A percentile compares a stretch with the other conserved stretches of the same genome.
Conservation (phyloP, 129 eudicot genomes). For the Chrysanthemum seticuspe region DNA sequence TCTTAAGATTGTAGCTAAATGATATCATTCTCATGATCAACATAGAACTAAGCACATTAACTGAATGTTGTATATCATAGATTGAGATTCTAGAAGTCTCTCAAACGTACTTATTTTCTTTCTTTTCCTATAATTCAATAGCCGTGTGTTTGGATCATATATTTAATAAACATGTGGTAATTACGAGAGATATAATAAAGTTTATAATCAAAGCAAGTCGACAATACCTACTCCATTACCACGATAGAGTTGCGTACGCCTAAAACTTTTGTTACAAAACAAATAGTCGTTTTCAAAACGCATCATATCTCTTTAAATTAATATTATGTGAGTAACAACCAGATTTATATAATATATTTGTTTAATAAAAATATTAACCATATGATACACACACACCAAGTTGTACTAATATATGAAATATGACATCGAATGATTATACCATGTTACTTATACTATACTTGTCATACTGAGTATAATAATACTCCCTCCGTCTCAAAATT, state of each 20-base stretch:
- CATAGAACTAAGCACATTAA: not conserved
- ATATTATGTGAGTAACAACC: not conserved
- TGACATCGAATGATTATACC: conserved; percentile 12
- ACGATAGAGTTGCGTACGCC: too few species aligned
- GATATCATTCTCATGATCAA: too few species aligned
- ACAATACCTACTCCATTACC: too few species aligned
- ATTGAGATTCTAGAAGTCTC: not conserved
- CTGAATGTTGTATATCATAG: conserved; percentile 5
- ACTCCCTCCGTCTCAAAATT: too few species aligned
- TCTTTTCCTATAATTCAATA: too few species aligned
- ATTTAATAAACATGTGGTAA: too few species aligned
- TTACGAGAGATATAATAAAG: too few species aligned
- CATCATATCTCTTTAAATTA: too few species aligned
- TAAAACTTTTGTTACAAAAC: too few species aligned
- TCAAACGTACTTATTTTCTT: not conserved
- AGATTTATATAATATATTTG: not conserved
- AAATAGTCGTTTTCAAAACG: too few species aligned
- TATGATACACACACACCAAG: conserved; percentile 12
- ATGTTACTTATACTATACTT: conserved; percentile 13
- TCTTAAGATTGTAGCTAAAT: conserved; percentile 9
- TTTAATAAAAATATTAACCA: conserved; percentile 9
- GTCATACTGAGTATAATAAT: not conserved
- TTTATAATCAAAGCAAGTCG: too few species aligned
- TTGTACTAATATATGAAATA: not conserved
- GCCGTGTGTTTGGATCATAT: too few species aligned